phyloP scores from a whole-genome alignment of 2,329 filamentous ascomycete genomes.

The Pseudophaeomoniella oleicola region DNA sequence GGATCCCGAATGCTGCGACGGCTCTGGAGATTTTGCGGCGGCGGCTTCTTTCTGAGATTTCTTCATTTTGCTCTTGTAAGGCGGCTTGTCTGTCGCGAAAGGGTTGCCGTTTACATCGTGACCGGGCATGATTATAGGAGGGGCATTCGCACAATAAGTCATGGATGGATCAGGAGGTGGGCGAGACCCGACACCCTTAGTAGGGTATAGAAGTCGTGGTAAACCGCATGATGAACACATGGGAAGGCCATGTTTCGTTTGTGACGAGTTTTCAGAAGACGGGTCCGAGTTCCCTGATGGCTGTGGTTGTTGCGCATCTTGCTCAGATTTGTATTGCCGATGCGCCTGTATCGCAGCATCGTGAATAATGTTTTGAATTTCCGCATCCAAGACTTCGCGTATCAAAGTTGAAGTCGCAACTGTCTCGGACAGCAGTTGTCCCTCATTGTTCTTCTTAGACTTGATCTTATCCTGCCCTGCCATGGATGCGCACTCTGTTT shows the following conservation, averaged over 20 bases:
- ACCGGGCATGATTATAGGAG: constrained; percentile 38
- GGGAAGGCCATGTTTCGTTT: background rate
- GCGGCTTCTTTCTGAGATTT: constrained; percentile 18
- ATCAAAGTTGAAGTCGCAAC: background rate
- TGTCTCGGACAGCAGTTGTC: background rate
- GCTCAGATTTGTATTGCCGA: background rate
- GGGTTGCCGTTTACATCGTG: constrained; percentile 46
- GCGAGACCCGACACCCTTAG: constrained; percentile 31
- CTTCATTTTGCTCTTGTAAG: constrained; percentile 28
- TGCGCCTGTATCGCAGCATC: background rate
- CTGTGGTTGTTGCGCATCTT: background rate
- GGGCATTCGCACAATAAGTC: constrained; percentile 42
- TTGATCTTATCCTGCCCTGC: background rate
- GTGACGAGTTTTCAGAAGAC: background rate
- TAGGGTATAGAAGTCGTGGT: constrained; percentile 42
- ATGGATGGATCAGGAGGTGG: constrained; percentile 31
- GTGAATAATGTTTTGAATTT: background rate
- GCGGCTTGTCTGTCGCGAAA: constrained; percentile 25
- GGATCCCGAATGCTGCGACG: constrained; percentile 16
- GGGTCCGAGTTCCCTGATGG: background rate
- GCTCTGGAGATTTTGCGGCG: constrained; percentile 17
- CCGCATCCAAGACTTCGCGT: background rate
- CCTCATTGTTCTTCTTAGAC: background rate
- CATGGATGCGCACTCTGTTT: background rate
- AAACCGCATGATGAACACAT: constrained; percentile 12